Conservation (phyloP, 1,284 basidiomycete genomes). For the Lentinula novae-zelandiae region DNA sequence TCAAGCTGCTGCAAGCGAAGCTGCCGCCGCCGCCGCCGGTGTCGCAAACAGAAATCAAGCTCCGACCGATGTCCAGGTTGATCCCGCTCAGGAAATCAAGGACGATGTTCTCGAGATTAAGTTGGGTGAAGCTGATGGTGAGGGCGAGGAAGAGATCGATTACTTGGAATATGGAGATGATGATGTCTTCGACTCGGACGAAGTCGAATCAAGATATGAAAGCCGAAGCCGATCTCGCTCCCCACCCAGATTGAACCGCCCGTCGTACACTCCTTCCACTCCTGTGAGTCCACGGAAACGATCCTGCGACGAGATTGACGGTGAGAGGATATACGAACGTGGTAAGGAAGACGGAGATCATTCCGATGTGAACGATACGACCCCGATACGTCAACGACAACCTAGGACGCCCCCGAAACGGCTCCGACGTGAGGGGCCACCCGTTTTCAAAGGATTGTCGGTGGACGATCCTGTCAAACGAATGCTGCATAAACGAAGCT, state of each 20-base stretch:
- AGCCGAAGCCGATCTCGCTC: conserved; percentile 4
- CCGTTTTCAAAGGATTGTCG: not conserved
- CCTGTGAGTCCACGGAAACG: conserved; percentile 10
- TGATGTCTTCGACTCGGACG: conserved; percentile 12
- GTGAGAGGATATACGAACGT: not conserved
- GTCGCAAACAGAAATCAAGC: conserved; percentile 1
- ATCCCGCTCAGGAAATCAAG: not conserved
- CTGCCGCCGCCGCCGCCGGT: conserved; percentile 26
- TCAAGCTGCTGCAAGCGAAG: conserved; percentile 40
- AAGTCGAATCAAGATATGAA: conserved; percentile 2
- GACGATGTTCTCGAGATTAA: conserved; percentile 18
- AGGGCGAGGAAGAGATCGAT: conserved; percentile 26
- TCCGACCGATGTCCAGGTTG: not conserved
- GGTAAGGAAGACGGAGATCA: not conserved
- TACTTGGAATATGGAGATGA: conserved; percentile 25
- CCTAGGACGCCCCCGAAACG: conserved; percentile 15
- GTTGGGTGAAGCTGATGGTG: conserved; percentile 18
- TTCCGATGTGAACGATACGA: not conserved
- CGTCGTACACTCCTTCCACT: not conserved
- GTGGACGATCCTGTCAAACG: not conserved
- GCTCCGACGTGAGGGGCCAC: conserved; percentile 10
- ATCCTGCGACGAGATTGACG: conserved; percentile 2
- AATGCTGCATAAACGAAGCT: conserved; percentile 9
- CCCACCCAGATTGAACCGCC: not conserved
- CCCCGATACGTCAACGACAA: not conserved